A percentile compares a stretch with the other conserved stretches of the same genome.
Evolutionary conservation across 1,284 basidiomycete species (phyloP).

Genomic region (Anthracocystis walkeri): DNA sequence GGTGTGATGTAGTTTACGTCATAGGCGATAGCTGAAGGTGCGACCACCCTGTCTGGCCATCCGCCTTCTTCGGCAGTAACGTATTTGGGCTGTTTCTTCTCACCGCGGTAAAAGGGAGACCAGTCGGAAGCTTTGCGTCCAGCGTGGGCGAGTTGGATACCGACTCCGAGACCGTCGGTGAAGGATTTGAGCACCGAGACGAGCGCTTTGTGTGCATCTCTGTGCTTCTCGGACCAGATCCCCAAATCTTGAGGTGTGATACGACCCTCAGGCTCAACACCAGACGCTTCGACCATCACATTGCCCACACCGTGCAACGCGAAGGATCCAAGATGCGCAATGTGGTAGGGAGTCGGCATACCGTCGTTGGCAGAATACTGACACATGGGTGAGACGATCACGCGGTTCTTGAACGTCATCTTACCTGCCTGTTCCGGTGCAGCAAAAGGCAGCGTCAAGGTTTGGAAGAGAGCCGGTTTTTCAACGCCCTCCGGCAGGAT

Average conservation of each 20-base stretch:
- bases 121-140: conserved; percentile 77
- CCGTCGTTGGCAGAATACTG: conserved; percentile 64
- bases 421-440: conserved; percentile 11
- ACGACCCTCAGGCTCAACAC: conserved; percentile 80
- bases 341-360: conserved; percentile 63
- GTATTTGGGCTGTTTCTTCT: conserved; percentile 33
- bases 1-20: conserved; percentile 73
- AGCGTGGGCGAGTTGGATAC: conserved; percentile 83
- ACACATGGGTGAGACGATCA: conserved; percentile 64
- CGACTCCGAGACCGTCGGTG: conserved; percentile 77
- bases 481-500: conserved; percentile 48
- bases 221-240: conserved; percentile 81
- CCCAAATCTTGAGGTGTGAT: conserved; percentile 79
- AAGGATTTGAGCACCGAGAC: conserved; percentile 78
- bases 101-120: conserved; percentile 71
- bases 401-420: conserved; percentile 63
- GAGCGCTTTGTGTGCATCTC: conserved; percentile 77
- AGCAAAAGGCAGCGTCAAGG: conserved; percentile 48
- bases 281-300: conserved; percentile 63
- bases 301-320: conserved; percentile 66
- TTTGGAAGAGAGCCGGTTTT: conserved; percentile 58
- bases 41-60: conserved; percentile 78
- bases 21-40: conserved; percentile 76
- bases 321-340: conserved; percentile 65
- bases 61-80: conserved; percentile 72